These are phyloP conservation scores for Austroboletus festivus DNA, from an alignment of 768 basidiomycete species.

Conservation along the genomic window DNA sequence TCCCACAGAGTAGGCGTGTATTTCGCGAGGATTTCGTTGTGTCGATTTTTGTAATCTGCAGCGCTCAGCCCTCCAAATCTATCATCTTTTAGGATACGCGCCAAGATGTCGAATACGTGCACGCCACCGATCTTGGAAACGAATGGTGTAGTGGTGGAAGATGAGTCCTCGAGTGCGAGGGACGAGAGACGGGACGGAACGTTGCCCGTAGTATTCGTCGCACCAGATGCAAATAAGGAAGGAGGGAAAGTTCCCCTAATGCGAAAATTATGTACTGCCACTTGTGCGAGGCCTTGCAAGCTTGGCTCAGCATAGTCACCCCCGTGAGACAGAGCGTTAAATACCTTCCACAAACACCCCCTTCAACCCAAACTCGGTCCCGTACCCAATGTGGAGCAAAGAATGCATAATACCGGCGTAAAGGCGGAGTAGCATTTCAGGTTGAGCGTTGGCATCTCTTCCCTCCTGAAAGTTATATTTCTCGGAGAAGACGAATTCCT, in stretches of 20 bases:
- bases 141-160: background rate
- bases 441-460: constrained; percentile 27
- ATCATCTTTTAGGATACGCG: constrained; percentile 49
- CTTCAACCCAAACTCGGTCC: constrained; percentile 58
- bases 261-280: constrained; percentile 30
- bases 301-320: background rate
- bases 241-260: constrained; percentile 32
- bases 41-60: constrained; percentile 24
- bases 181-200: constrained; percentile 4
- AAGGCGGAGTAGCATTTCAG: constrained; percentile 54
- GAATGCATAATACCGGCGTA: constrained; percentile 55
- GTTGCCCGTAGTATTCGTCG: background rate
- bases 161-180: constrained; percentile 1
- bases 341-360: constrained; percentile 64
- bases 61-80: constrained; percentile 17
- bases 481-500: constrained; percentile 32
- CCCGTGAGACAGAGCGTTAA: background rate
- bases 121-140: constrained; percentile 5
- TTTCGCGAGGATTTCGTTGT: background rate
- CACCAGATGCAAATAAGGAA: constrained; percentile 5
- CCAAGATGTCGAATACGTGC: constrained; percentile 48
- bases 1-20: constrained; percentile 1
- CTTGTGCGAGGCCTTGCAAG: constrained; percentile 23
- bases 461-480: constrained; percentile 23
- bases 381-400: constrained; percentile 60